A percentile compares a stretch with the other conserved stretches of the same genome.
phyloP scores from a whole-genome alignment of 306 rosid species.

The Geum urbanum region DNA sequence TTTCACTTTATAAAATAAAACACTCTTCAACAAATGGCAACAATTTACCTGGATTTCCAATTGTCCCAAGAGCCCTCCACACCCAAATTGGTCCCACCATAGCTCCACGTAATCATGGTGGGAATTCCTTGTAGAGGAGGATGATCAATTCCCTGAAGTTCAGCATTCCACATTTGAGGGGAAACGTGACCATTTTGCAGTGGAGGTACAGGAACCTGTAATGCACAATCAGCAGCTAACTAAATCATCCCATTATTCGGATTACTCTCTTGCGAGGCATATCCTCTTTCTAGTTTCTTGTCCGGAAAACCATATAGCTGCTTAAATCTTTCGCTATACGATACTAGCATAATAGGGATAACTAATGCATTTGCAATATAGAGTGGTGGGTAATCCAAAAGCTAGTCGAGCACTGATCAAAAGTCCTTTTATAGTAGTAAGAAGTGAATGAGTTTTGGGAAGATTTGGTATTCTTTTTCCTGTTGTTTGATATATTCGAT shows the following conservation, averaged over 20 bases:
- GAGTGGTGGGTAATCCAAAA: background rate
- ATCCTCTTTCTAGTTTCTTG: background rate
- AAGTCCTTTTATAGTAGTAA: background rate
- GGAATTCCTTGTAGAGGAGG: conserved; percentile 70
- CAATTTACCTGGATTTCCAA: conserved; percentile 71
- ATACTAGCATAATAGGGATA: too few species aligned
- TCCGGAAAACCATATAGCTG: background rate
- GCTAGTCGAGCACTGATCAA: background rate
- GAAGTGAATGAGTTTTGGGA: background rate
- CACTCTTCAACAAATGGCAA: conserved; percentile 14
- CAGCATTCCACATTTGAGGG: conserved; percentile 52
- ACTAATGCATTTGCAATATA: background rate
- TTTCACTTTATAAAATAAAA: conserved; percentile 1
- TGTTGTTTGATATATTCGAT: too few species aligned
- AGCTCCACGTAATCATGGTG: conserved; percentile 72
- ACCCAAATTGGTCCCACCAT: conserved; percentile 66
- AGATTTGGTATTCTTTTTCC: background rate
- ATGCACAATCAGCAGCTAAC: conserved; percentile 22
- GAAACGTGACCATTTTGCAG: conserved; percentile 48
- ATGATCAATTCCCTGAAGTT: conserved; percentile 42
- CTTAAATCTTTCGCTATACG: background rate
- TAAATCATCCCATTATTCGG: conserved; percentile 15
- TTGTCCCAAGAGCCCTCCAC: conserved; percentile 97
- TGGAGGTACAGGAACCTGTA: conserved; percentile 85
- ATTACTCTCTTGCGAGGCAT: background rate